Evolutionary conservation across 1,139 yeast genomes (phyloP), one percentile per base, ranked within the genome.

Genomic region (Suhomyces coccinellae): DNA sequence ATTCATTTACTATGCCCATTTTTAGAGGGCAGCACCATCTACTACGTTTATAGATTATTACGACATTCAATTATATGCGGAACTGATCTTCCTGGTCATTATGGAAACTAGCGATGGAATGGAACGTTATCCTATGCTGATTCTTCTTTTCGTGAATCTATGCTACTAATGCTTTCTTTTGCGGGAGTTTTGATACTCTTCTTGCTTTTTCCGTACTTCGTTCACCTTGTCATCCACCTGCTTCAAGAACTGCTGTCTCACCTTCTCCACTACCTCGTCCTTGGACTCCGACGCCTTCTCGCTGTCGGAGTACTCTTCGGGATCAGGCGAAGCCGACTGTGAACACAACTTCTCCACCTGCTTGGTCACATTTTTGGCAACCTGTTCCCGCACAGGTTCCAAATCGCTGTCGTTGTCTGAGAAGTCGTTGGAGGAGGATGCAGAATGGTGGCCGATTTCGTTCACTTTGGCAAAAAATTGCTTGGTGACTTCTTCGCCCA

Each of bases 391-490:
- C 8, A 58, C 63, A 5, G 59, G 53, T 14, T 53, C 52, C 15
- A 57, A 44, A 17, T 57, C 58, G 33, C 49, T 51, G 24, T 53
- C 56, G 15, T 45, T 41, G 14, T 45, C 49, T 7, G 52, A 33
- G 8, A 48, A 43, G 15, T 53, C 52, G 26, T 51, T 52, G 26
- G 59, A 51, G 8, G 56, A 52, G n/a, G 41, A 27, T 2, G 44
- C 47, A 30, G 39, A 46, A 24, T 42, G 48, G 37, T 53, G 52
- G 26, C 56, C 56, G 30, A 59, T 56, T 43, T 60, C 63, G 39
- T 59, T 57, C 16, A 59, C 61, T 40, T 60, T 60, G 12, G 56
- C 62, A 13, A 56, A 51, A 40, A 60, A 60, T 40, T 59, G 62
- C 40, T 57, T 57, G 11, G 58, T 57, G 12, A 60, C 64, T 43